These are phyloP conservation scores for Cyberlindnera japonica DNA, from an alignment of 805 yeast species.

Conservation along the genomic window DNA sequence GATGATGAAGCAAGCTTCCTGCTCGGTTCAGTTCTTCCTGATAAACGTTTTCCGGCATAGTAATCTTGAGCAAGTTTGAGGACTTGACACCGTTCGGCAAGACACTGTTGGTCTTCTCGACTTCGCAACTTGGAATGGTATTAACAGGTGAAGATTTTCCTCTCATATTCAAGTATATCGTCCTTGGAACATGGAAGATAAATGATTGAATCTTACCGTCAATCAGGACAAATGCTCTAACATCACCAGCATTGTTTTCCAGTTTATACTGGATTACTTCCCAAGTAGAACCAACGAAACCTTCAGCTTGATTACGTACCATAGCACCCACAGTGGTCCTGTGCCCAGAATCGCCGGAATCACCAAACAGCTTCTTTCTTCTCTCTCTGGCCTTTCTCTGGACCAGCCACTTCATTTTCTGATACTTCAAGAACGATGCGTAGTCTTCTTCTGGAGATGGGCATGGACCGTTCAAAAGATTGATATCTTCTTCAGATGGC, in stretches of 20 bases:
- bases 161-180: constrained; percentile 47
- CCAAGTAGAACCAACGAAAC: constrained; percentile 78
- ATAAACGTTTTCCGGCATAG: constrained; percentile 64
- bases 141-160: constrained; percentile 35
- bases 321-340: constrained; percentile 64
- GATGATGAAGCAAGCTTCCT: constrained; percentile 60
- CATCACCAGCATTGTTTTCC: constrained; percentile 64
- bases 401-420: constrained; percentile 82
- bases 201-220: constrained; percentile 72
- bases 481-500: constrained; percentile 48
- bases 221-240: constrained; percentile 67
- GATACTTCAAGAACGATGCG: constrained; percentile 63
- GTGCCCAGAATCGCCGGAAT: constrained; percentile 45
- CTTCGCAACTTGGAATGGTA: constrained; percentile 46
- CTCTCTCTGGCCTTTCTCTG: constrained; percentile 71
- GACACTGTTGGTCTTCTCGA: constrained; percentile 54
- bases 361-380: constrained; percentile 78
- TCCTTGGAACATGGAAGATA: constrained; percentile 69
- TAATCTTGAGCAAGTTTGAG: constrained; percentile 49
- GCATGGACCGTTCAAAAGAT: constrained; percentile 47
- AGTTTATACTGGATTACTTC: constrained; percentile 69
- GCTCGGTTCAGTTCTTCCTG: constrained; percentile 52
- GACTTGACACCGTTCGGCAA: constrained; percentile 67
- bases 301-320: constrained; percentile 75
- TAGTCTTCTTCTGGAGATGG: constrained; percentile 70